Evolutionary conservation across 2,329 filamentous ascomycete genomes (phyloP).

Genomic region (Fusarium avenaceum): DNA sequence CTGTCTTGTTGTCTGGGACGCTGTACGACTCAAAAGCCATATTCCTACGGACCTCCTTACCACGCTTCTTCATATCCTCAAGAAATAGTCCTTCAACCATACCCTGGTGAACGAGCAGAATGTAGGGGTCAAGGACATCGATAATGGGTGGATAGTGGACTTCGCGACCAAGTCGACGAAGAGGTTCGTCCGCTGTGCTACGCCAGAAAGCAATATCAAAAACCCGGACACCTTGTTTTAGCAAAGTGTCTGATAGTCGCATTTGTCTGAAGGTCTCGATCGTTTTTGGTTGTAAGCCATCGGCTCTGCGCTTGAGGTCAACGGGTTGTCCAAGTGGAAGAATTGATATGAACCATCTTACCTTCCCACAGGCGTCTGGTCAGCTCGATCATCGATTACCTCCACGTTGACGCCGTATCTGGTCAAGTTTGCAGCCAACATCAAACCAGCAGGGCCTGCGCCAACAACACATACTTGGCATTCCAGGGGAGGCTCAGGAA

Average conservation of each 20-base stretch:
- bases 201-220: constrained; percentile 84
- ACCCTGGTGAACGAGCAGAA: constrained; percentile 76
- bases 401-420: constrained; percentile 75
- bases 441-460: constrained; percentile 68
- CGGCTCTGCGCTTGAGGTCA: constrained; percentile 63
- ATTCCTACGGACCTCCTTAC: constrained; percentile 73
- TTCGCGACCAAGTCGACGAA: constrained; percentile 74
- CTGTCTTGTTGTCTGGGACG: constrained; percentile 58
- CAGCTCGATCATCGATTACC: constrained; percentile 76
- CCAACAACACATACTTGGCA: constrained; percentile 67
- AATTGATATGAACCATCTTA: constrained; percentile 45
- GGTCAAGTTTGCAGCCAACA: constrained; percentile 68
- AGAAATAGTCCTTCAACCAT: constrained; percentile 81
- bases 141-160: constrained; percentile 76
- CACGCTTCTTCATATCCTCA: constrained; percentile 75
- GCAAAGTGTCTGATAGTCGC: constrained; percentile 75
- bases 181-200: constrained; percentile 62
- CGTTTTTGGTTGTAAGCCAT: constrained; percentile 82
- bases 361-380: constrained; percentile 75
- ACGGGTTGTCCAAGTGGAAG: constrained; percentile 12
- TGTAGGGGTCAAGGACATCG: constrained; percentile 69
- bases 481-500: constrained; percentile 61
- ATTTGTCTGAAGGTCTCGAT: constrained; percentile 83
- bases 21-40: constrained; percentile 72
- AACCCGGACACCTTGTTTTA: constrained; percentile 76